Evolutionary conservation across 2,329 filamentous ascomycete genomes (phyloP).

Genomic region (Pseudogymnoascus sp.): DNA sequence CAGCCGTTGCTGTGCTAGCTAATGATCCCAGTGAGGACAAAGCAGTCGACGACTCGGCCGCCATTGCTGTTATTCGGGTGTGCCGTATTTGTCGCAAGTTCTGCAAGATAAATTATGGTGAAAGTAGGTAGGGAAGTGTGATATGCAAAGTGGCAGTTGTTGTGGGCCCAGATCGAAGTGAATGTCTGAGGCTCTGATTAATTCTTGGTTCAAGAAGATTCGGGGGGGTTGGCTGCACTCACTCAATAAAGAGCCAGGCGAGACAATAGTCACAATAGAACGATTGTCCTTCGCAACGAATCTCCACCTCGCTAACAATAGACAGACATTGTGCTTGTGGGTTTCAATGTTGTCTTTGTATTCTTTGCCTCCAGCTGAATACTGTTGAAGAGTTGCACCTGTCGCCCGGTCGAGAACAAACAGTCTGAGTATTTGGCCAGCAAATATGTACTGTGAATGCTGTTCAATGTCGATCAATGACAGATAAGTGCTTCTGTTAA

Average conservation of each 20-base stretch:
- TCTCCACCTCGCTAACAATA: neutral
- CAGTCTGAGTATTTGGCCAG: neutral
- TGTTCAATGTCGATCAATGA: neutral
- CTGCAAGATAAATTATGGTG: neutral
- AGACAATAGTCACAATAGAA: neutral
- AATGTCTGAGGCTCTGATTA: neutral
- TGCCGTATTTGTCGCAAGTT: conserved; percentile 4
- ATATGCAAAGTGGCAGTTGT: neutral
- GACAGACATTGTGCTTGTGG: neutral
- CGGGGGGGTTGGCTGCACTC: neutral
- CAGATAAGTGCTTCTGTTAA: neutral
- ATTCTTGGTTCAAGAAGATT: neutral
- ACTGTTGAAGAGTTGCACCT: neutral
- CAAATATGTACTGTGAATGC: neutral
- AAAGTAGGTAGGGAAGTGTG: neutral
- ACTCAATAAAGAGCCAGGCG: neutral
- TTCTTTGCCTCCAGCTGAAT: neutral
- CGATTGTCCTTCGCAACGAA: neutral
- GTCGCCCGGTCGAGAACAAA: neutral
- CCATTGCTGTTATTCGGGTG: neutral
- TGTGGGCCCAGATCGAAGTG: neutral
- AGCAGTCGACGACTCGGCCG: neutral
- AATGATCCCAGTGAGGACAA: neutral
- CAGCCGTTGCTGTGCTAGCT: conserved; percentile 8
- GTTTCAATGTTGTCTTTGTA: neutral